phyloP scores from a whole-genome alignment of 1,139 yeast species.

The Blastobotrys arbuscula region DNA sequence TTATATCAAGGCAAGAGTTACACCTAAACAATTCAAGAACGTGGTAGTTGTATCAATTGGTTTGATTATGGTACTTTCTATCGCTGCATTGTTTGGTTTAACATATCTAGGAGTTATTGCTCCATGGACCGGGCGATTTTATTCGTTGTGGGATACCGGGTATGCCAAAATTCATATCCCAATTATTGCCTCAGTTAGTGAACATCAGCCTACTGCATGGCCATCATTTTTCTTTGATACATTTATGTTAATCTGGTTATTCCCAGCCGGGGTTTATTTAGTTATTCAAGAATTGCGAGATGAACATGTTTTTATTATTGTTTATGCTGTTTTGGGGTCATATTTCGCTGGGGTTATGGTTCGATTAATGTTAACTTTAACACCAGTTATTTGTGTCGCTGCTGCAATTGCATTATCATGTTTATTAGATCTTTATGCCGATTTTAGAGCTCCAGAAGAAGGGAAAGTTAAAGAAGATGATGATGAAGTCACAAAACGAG shows the following conservation, averaged over 20 bases:
- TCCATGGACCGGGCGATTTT: constrained; percentile 99
- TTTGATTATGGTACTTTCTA: constrained; percentile 54
- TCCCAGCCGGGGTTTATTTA: constrained; percentile 95
- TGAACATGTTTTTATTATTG: constrained; percentile 89
- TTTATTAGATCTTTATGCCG: constrained; percentile 75
- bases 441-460: constrained; percentile 39
- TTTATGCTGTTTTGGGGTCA: constrained; percentile 85
- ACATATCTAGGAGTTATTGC: constrained; percentile 93
- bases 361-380: constrained; percentile 91
- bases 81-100: constrained; percentile 66
- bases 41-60: constrained; percentile 59
- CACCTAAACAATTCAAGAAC: constrained; percentile 68
- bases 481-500: constrained; percentile 14
- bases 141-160: constrained; percentile 95
- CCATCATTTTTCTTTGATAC: constrained; percentile 96
- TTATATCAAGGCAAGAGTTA: constrained; percentile 68
- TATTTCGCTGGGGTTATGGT: constrained; percentile 99
- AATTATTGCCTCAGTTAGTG: constrained; percentile 96
- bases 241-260: constrained; percentile 88
- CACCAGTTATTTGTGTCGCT: constrained; percentile 92
- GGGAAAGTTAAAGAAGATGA: constrained; percentile 8
- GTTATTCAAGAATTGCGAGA: constrained; percentile 84
- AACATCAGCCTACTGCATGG: constrained; percentile 99
- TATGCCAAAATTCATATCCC: constrained; percentile 98
- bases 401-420: constrained; percentile 84